These are phyloP conservation scores for Phytophthora europaea DNA, from an alignment of 352 stramenopile genomes.

Conservation along the genomic window DNA sequence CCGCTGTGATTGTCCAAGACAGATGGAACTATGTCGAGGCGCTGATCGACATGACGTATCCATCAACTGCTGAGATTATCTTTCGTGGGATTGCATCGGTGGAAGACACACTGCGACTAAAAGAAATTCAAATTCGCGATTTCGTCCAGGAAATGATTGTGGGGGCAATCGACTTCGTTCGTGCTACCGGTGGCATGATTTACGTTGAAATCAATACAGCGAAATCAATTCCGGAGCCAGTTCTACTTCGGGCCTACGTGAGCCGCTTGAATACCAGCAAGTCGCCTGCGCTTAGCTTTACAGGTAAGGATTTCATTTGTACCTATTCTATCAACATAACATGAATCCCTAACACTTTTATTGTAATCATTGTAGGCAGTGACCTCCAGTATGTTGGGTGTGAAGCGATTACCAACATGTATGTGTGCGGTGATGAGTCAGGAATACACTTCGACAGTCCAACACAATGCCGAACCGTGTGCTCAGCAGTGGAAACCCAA, in stretches of 20 bases:
- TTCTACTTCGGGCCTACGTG: slow-evolving; percentile 54
- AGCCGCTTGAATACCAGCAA: slow-evolving; percentile 8
- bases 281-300: slow-evolving; percentile 28
- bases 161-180: slow-evolving; percentile 34
- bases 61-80: slow-evolving; percentile 36
- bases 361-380: slow-evolving; percentile 33
- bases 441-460: slow-evolving; percentile 13
- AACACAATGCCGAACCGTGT: slow-evolving; percentile 38
- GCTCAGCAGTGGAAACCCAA: slow-evolving; percentile 41
- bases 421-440: slow-evolving; percentile 25
- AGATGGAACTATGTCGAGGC: slow-evolving; percentile 45
- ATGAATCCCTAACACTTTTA: not conserved
- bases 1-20: slow-evolving; percentile 1
- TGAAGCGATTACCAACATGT: slow-evolving; percentile 32
- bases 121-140: slow-evolving; percentile 41
- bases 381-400: slow-evolving; percentile 50
- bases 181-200: slow-evolving; percentile 59
- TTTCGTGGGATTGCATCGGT: slow-evolving; percentile 41
- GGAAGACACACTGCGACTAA: slow-evolving; percentile 52
- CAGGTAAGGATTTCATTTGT: slow-evolving; percentile 37
- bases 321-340: not conserved
- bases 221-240: slow-evolving; percentile 6
- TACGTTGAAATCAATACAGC: slow-evolving; percentile 26
- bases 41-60: slow-evolving; percentile 29
- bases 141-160: slow-evolving; percentile 9